phyloP scores from a whole-genome alignment of 177 flowering plant species.

The Vitis hybrid region DNA sequence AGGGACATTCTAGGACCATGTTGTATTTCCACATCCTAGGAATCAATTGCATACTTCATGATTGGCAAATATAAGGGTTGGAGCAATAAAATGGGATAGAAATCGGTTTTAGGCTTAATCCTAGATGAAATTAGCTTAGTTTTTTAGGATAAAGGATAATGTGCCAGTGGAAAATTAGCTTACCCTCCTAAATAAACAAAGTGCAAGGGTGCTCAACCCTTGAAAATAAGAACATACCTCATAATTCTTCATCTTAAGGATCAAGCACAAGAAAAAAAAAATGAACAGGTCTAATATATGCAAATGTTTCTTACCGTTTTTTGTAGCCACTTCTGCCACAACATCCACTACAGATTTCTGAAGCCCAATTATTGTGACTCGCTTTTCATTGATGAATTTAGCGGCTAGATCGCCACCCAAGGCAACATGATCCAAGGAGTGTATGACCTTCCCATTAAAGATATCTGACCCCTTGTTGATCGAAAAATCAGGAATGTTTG shows the following conservation, averaged over 20 bases:
- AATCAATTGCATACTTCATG: not conserved
- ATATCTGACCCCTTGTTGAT: slow-evolving; percentile 21
- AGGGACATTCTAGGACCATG: slow-evolving; percentile 31
- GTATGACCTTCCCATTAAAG: slow-evolving; percentile 33
- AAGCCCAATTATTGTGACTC: slow-evolving; percentile 36
- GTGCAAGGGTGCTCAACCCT: slow-evolving; percentile 29
- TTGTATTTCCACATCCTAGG: slow-evolving; percentile 13
- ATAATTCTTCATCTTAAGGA: not conserved
- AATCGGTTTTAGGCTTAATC: too few relatives aligned
- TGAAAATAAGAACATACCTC: slow-evolving; percentile 3
- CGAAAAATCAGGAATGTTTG: slow-evolving; percentile 31
- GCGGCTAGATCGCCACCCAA: slow-evolving; percentile 29
- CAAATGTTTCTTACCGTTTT: slow-evolving; percentile 23
- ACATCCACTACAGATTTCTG: slow-evolving; percentile 44
- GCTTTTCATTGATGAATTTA: slow-evolving; percentile 22
- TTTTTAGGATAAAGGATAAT: not conserved
- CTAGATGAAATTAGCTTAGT: too few relatives aligned
- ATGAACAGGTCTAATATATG: not conserved
- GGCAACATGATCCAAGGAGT: slow-evolving; percentile 42
- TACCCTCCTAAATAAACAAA: slow-evolving; percentile 27
- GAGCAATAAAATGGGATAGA: too few relatives aligned
- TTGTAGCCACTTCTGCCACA: slow-evolving; percentile 29
- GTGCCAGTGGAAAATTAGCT: not conserved
- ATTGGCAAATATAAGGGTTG: not conserved
- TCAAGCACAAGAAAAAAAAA: not conserved